Evolutionary conservation across 257 asterid species (phyloP).

Genomic region (Przewalskia tangutica): DNA sequence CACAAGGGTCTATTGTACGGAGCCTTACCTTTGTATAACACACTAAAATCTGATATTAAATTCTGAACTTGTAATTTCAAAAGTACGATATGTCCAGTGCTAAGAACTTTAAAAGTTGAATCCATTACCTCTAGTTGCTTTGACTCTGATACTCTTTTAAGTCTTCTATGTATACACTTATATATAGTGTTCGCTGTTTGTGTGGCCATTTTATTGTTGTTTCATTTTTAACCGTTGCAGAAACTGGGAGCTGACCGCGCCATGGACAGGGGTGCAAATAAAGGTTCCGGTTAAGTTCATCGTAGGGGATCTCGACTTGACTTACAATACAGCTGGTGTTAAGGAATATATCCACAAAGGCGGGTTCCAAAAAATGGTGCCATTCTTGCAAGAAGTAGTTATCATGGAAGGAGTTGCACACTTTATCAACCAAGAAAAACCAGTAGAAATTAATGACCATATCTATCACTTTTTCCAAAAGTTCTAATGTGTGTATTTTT

Average conservation of each 20-base stretch:
- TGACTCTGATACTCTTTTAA: neutral
- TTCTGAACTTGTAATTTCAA: neutral
- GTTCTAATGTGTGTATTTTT: slow-evolving; percentile 4
- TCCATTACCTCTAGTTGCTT: neutral
- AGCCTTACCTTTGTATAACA: neutral
- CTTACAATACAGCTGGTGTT: slow-evolving; percentile 22
- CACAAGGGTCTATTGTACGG: too few species aligned
- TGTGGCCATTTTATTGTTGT: neutral
- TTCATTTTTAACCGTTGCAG: neutral
- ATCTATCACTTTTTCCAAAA: slow-evolving; percentile 22
- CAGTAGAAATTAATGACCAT: slow-evolving; percentile 20
- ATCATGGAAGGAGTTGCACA: slow-evolving; percentile 30
- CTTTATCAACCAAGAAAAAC: slow-evolving; percentile 31
- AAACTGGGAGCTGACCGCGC: slow-evolving; percentile 31
- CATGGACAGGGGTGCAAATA: slow-evolving; percentile 25
- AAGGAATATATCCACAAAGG: slow-evolving; percentile 29
- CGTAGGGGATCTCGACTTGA: slow-evolving; percentile 23
- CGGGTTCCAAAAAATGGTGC: slow-evolving; percentile 26
- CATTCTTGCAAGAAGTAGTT: slow-evolving; percentile 25
- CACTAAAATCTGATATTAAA: neutral
- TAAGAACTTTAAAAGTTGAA: neutral
- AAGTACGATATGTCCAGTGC: neutral
- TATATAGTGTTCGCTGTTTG: neutral
- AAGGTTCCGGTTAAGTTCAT: slow-evolving; percentile 25
- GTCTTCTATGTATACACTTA: neutral